Evolutionary conservation across 2,329 filamentous ascomycete genomes (phyloP), one percentile per base, ranked within the genome.

Genomic region (Aspergillus awamori): DNA sequence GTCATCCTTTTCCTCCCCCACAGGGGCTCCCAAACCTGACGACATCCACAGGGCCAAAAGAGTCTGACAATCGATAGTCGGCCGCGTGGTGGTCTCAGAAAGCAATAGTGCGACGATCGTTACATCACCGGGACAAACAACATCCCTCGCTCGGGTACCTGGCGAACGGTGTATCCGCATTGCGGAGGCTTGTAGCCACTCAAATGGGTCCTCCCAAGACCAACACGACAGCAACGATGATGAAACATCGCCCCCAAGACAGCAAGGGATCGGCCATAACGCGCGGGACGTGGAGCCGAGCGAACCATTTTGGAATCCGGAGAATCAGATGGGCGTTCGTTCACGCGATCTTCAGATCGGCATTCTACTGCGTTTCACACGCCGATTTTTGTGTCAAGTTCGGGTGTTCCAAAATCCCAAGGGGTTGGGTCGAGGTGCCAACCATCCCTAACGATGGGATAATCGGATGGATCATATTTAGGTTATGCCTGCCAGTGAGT

Each of bases 41-140:
- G 33, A 36, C 11, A 36, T 36, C 33, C 11, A 36, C 33, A 36
- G 33, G 33, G 11, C 33, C 33, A 15, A 43, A 20, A 43, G 41
- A 20, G 41, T 24, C 13, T 49, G 41, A 54, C 41, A 55, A 60
- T 59, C 57, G 38, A 60, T 60, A 64, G 62, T 60, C 28, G 28
- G 54, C 59, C 60, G 51, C 47, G 57, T 60, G 55, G 60, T 53
- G 33, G 61, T 63, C 58, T 65, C 63, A 65, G 58, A 61, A 61
- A 58, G 33, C 64, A 63, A 67, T 67, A 67, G 61, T 60, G 47
- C 22, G 65, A 45, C 55, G 64, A 64, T 67, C 65, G 20, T 49
- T 66, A 67, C 63, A 64, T 63, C 59, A 63, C 53, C 38, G 17
- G 38, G 15, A 11, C 15, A 33, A 55, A 17, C 53, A 22, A 22